A percentile compares a stretch with the other conserved stretches of the same genome.
Conservation (phyloP, 2,329 filamentous ascomycete species). For the Tricladium varicosporioides region DNA sequence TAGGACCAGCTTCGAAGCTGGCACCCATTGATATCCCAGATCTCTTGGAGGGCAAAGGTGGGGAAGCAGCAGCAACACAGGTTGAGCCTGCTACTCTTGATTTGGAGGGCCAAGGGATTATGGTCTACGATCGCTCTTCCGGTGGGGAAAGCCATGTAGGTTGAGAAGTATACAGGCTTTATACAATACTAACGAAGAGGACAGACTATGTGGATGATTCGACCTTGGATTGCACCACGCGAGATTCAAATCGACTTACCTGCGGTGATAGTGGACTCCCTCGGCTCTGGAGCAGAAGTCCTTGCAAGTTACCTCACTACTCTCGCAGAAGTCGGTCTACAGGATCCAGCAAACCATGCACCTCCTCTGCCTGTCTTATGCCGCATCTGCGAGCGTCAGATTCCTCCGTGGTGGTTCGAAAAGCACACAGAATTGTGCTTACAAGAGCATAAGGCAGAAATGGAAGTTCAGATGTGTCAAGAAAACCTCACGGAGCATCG, state of each 20-base stretch:
- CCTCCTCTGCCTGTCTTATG: slow-evolving; percentile 85
- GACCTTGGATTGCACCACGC: slow-evolving; percentile 81
- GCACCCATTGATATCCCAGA: slow-evolving; percentile 40
- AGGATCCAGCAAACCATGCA: slow-evolving; percentile 72
- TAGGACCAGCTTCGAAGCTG: slow-evolving; percentile 69
- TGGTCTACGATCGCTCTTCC: slow-evolving; percentile 89
- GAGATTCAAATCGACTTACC: slow-evolving; percentile 97
- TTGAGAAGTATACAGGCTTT: slow-evolving; percentile 25
- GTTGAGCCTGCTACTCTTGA: slow-evolving; percentile 59
- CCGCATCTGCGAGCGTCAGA: slow-evolving; percentile 95
- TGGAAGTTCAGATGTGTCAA: slow-evolving; percentile 96
- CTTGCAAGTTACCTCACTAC: slow-evolving; percentile 90
- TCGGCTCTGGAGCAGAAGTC: slow-evolving; percentile 92
- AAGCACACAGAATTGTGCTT: slow-evolving; percentile 96
- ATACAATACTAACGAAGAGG: slow-evolving; percentile 30
- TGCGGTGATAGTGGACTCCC: slow-evolving; percentile 81
- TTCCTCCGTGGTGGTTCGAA: slow-evolving; percentile 99
- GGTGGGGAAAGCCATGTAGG: slow-evolving; percentile 88
- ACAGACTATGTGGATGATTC: slow-evolving; percentile 99
- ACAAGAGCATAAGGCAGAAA: slow-evolving; percentile 93
- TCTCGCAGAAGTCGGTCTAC: slow-evolving; percentile 78
- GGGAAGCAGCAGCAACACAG: slow-evolving; percentile 31
- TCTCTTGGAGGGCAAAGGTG: slow-evolving; percentile 21
- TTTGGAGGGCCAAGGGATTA: slow-evolving; percentile 95
- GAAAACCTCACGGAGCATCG: slow-evolving; percentile 90